Percentiles rank a stretch among this genome's conserved stretches.
Conservation (phyloP, 441 rosid species). For the Aleurites moluccanus region DNA sequence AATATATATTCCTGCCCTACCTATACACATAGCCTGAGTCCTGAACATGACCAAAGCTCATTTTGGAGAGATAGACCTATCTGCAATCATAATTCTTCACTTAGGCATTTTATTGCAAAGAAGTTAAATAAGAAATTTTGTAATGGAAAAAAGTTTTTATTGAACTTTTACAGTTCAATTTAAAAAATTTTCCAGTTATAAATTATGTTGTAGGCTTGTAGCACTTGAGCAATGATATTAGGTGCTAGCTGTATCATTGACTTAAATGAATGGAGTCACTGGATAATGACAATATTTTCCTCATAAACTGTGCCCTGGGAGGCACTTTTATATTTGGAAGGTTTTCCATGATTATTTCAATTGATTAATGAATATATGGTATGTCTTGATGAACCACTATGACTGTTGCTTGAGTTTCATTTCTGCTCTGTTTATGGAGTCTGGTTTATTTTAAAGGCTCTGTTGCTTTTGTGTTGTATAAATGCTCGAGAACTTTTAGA, state of each 20-base stretch:
- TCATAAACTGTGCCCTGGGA: background rate
- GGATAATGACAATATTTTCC: background rate
- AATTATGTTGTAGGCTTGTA: background rate
- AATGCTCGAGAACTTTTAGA: constrained; percentile 7
- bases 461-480: background rate
- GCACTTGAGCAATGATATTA: background rate
- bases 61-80: background rate
- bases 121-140: background rate
- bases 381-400: background rate
- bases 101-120: background rate
- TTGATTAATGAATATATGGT: background rate
- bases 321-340: background rate
- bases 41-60: background rate
- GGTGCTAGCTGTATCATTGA: background rate
- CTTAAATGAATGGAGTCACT: background rate
- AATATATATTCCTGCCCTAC: background rate
- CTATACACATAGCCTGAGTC: background rate
- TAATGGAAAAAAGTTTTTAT: background rate
- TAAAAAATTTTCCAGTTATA: background rate
- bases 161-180: background rate
- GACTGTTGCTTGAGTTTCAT: background rate
- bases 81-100: background rate
- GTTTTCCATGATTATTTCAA: background rate
- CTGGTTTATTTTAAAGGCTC: constrained; percentile 10
- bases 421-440: background rate